A percentile compares a stretch with the other conserved stretches of the same genome.
phyloP scores from a whole-genome alignment of 108 stramenopile species.

The Nitzschia putrida region DNA sequence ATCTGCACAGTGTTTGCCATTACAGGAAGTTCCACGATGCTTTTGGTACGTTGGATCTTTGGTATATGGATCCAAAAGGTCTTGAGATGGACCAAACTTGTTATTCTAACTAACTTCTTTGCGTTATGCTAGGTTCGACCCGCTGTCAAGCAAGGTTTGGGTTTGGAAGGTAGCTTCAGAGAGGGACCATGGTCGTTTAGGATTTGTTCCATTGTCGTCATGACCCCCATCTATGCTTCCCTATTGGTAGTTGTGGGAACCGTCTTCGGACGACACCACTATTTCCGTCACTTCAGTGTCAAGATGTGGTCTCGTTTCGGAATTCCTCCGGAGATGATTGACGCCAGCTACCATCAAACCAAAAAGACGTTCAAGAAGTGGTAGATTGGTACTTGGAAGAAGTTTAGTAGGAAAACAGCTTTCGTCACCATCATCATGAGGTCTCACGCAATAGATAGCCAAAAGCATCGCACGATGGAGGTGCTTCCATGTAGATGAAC shows the following conservation, averaged over 20 bases:
- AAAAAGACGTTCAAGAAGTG: conserved; percentile 82
- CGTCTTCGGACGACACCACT: conserved; percentile 79
- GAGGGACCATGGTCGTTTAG: conserved; percentile 88
- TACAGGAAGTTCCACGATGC: conserved; percentile 85
- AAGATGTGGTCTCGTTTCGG: conserved; percentile 89
- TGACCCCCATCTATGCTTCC: conserved; percentile 83
- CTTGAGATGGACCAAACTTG: not conserved
- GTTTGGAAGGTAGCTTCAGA: conserved; percentile 68
- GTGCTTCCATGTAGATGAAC: too few species aligned
- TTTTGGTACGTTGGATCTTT: conserved; percentile 52
- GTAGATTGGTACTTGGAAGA: conserved; percentile 28
- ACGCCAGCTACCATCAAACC: conserved; percentile 59
- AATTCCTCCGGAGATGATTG: conserved; percentile 81
- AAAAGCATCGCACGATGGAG: too few species aligned
- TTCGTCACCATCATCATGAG: too few species aligned
- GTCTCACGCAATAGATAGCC: too few species aligned
- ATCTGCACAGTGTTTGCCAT: conserved; percentile 86
- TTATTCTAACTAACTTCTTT: not conserved
- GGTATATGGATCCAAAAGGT: not conserved
- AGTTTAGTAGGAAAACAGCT: not conserved
- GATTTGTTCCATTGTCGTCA: conserved; percentile 80
- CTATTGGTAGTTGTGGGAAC: conserved; percentile 78
- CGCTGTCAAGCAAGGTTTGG: conserved; percentile 68
- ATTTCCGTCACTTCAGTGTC: conserved; percentile 86
- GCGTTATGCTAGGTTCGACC: conserved; percentile 53